Evolutionary conservation across 129 eudicot genomes (phyloP).

Genomic region (Centaurea solstitialis): DNA sequence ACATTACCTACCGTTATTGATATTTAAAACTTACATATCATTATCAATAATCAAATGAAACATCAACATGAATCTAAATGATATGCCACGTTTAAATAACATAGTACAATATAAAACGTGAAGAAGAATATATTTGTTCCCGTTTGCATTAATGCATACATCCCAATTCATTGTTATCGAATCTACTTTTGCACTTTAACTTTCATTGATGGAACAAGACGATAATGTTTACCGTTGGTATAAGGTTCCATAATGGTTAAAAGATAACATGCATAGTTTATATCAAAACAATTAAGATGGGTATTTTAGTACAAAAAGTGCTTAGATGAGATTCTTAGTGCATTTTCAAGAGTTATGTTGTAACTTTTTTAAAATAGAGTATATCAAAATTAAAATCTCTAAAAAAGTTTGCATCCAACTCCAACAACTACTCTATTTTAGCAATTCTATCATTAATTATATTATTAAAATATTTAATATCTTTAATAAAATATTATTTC

Average conservation of each 20-base stretch:
- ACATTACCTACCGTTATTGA: background rate
- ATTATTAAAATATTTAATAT: too few relatives aligned
- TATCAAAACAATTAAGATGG: too few relatives aligned
- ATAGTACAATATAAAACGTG: background rate
- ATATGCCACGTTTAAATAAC: background rate
- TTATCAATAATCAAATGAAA: background rate
- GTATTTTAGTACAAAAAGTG: background rate
- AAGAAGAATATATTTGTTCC: conserved; percentile 11
- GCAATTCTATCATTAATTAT: too few relatives aligned
- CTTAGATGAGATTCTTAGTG: too few relatives aligned
- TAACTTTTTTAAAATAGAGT: too few relatives aligned
- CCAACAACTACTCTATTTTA: too few relatives aligned
- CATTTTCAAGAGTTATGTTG: too few relatives aligned
- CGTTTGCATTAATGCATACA: background rate
- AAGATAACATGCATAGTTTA: background rate
- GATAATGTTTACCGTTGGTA: background rate
- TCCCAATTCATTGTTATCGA: background rate
- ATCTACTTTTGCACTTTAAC: conserved; percentile 24
- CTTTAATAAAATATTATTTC: too few relatives aligned
- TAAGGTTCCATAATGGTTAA: background rate
- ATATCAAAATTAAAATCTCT: too few relatives aligned
- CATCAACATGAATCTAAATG: background rate
- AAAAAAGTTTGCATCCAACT: too few relatives aligned
- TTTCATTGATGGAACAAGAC: background rate
- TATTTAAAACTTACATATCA: background rate